Percentiles rank a stretch among this genome's conserved stretches.
Evolutionary conservation across 805 yeast genomes (phyloP).

Genomic region (Wickerhamiella azymoides): DNA sequence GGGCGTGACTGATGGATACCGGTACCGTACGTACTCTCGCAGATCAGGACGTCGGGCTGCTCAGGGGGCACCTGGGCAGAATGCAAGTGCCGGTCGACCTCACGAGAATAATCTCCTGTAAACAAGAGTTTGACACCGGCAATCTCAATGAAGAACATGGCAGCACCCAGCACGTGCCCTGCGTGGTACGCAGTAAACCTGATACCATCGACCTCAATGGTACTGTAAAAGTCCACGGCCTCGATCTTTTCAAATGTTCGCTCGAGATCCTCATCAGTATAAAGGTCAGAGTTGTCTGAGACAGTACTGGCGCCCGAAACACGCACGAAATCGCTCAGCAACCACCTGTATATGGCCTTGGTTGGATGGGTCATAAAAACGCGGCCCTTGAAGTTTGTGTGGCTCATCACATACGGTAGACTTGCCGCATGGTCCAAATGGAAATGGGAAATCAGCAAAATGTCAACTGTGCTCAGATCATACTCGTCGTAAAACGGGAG

Average conservation of each 20-base stretch:
- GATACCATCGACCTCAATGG: slow-evolving; percentile 86
- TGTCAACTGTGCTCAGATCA: slow-evolving; percentile 76
- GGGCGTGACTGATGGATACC: slow-evolving; percentile 87
- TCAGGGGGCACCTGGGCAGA: slow-evolving; percentile 80
- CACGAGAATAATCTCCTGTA: slow-evolving; percentile 96
- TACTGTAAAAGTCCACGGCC: slow-evolving; percentile 89
- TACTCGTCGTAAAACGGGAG: slow-evolving; percentile 93
- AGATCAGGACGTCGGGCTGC: slow-evolving; percentile 77
- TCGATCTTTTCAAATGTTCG: slow-evolving; percentile 83
- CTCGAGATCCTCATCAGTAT: slow-evolving; percentile 80
- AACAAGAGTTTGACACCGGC: slow-evolving; percentile 81
- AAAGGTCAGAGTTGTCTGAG: slow-evolving; percentile 32
- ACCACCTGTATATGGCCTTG: slow-evolving; percentile 94
- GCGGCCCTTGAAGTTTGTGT: slow-evolving; percentile 84
- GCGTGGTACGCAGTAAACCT: slow-evolving; percentile 97
- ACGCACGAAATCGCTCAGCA: slow-evolving; percentile 82
- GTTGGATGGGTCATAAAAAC: slow-evolving; percentile 99
- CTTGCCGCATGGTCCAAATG: slow-evolving; percentile 98
- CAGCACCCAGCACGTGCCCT: slow-evolving; percentile 98
- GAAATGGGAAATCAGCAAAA: slow-evolving; percentile 81
- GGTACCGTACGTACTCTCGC: slow-evolving; percentile 95
- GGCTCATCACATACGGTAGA: slow-evolving; percentile 94
- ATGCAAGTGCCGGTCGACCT: slow-evolving; percentile 86
- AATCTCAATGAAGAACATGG: slow-evolving; percentile 90
- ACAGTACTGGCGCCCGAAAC: slow-evolving; percentile 43